phyloP scores from a whole-genome alignment of 768 basidiomycete species.

The Asterophora lycoperdoides region DNA sequence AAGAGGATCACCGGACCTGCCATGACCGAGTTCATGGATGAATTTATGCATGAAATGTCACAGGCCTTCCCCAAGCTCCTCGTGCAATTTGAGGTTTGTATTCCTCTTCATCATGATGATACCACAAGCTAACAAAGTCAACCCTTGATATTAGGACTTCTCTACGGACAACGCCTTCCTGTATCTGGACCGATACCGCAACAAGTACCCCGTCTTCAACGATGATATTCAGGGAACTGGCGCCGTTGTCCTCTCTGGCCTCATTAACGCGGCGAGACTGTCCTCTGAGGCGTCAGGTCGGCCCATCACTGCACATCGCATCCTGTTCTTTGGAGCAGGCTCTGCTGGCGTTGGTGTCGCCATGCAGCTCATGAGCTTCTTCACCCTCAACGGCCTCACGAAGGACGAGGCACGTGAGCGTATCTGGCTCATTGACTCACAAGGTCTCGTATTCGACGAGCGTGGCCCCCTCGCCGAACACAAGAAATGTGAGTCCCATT shows the following conservation, averaged over 20 bases:
- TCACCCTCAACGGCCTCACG: constrained; percentile 73
- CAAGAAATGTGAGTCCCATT: constrained; percentile 61
- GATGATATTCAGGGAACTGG: constrained; percentile 93
- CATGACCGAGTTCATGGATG: constrained; percentile 85
- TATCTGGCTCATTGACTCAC: constrained; percentile 84
- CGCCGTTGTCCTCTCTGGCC: constrained; percentile 86
- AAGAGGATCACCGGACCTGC: constrained; percentile 58
- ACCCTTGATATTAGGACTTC: constrained; percentile 58
- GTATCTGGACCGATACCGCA: constrained; percentile 73
- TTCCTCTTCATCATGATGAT: not conserved
- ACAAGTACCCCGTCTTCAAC: constrained; percentile 78
- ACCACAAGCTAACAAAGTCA: not conserved
- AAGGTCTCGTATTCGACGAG: constrained; percentile 76
- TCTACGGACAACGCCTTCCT: constrained; percentile 88
- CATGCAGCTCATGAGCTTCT: constrained; percentile 84
- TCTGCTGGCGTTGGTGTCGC: constrained; percentile 92
- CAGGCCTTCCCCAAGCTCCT: constrained; percentile 73
- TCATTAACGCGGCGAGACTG: constrained; percentile 82
- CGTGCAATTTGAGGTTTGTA: constrained; percentile 74
- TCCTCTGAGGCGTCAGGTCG: constrained; percentile 66
- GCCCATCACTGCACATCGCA: constrained; percentile 68
- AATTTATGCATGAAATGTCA: constrained; percentile 85
- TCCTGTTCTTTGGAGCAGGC: constrained; percentile 92
- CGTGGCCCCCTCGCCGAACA: constrained; percentile 76
- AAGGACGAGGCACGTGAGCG: constrained; percentile 70